Evolutionary conservation across 805 yeast species (phyloP).

Genomic region (Candida piceae): DNA sequence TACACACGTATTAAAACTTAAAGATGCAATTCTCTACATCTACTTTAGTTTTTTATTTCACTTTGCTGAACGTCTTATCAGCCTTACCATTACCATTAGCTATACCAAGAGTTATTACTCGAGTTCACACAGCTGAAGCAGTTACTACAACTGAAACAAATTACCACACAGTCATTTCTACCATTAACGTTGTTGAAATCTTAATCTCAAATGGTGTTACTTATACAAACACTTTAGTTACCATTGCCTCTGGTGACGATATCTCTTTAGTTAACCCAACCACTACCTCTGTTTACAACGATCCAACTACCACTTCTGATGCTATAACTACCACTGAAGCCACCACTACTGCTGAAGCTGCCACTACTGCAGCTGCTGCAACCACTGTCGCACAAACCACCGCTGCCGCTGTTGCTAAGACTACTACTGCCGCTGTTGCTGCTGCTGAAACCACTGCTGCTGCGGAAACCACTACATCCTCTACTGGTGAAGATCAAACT

Average conservation of each 20-base stretch:
- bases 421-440: no score
- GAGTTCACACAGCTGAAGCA: slow-evolving; percentile 29
- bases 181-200: slow-evolving; percentile 48
- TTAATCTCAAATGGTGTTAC: slow-evolving; percentile 48
- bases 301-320: slow-evolving; percentile 6
- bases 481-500: no score
- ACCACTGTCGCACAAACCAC: slow-evolving; percentile 11
- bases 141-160: slow-evolving; percentile 27
- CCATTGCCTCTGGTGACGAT: slow-evolving; percentile 30
- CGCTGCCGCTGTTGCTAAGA: no score
- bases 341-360: slow-evolving; percentile 4
- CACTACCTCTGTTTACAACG: slow-evolving; percentile 14
- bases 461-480: no score
- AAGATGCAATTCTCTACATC: not conserved
- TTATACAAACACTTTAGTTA: slow-evolving; percentile 41
- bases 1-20: no score
- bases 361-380: slow-evolving; percentile 7
- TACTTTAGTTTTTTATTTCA: not conserved
- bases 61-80: slow-evolving; percentile 2
- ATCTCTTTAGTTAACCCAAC: slow-evolving; percentile 11
- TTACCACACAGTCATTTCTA: slow-evolving; percentile 42
- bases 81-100: slow-evolving; percentile 20
- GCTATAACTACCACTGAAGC: slow-evolving; percentile 7
- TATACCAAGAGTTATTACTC: slow-evolving; percentile 22
- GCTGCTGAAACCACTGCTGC: no score